phyloP scores from a whole-genome alignment of 2,329 filamentous ascomycete species.

The Scytalidium sp. region DNA sequence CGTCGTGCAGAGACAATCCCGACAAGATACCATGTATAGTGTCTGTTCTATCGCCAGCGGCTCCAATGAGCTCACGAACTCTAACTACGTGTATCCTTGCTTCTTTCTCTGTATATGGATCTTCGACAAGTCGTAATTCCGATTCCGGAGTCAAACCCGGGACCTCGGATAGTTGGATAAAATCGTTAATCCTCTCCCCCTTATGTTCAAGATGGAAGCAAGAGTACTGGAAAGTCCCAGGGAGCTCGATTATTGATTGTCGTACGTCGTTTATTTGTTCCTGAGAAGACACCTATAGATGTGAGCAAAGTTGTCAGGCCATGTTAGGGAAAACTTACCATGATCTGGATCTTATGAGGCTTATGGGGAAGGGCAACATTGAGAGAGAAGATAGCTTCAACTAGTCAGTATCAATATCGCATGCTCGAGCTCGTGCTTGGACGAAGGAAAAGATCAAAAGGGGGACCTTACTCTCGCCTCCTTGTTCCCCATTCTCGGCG shows the following conservation, averaged over 20 bases:
- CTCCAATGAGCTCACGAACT: conserved; percentile 88
- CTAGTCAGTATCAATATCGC: conserved; percentile 14
- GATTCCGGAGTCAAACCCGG: conserved; percentile 73
- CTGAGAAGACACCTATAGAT: conserved; percentile 73
- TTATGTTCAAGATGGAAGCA: conserved; percentile 97
- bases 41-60: conserved; percentile 84
- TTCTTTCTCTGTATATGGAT: conserved; percentile 98
- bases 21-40: conserved; percentile 81
- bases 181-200: conserved; percentile 90
- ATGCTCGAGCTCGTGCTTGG: not conserved
- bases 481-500: conserved; percentile 23
- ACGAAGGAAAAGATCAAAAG: conserved; percentile 2
- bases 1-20: conserved; percentile 84
- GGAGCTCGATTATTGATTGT: conserved; percentile 92
- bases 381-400: conserved; percentile 54
- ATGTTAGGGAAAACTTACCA: conserved; percentile 54
- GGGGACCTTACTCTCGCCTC: conserved; percentile 24
- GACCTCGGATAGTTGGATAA: conserved; percentile 87
- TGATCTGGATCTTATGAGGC: conserved; percentile 77
- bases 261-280: conserved; percentile 97
- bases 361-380: conserved; percentile 80
- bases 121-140: conserved; percentile 79
- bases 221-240: conserved; percentile 91
- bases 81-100: conserved; percentile 91
- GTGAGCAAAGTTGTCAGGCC: conserved; percentile 20